Conservation (phyloP, 2,329 filamentous ascomycete species). For the Exophiala oligosperma region DNA sequence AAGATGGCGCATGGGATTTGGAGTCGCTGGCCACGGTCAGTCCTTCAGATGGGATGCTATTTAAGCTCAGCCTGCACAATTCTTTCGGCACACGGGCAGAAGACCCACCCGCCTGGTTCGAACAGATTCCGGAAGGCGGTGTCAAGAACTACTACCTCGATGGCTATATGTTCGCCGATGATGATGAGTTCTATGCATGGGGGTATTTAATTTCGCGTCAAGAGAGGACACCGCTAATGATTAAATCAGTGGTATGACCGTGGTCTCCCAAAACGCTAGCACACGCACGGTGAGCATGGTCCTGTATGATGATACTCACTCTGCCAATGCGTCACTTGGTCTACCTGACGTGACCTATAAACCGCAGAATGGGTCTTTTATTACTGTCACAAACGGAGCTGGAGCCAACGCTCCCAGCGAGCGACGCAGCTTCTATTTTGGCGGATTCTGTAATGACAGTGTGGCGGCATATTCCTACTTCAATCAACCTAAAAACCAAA, state of each 20-base stretch:
- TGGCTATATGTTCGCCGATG: constrained; percentile 65
- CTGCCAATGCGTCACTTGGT: constrained; percentile 48
- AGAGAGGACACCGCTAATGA: constrained; percentile 50
- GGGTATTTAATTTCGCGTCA: constrained; percentile 39
- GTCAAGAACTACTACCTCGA: constrained; percentile 57
- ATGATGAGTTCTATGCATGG: constrained; percentile 64
- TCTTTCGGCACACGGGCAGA: constrained; percentile 57
- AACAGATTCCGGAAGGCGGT: constrained; percentile 51
- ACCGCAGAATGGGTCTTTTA: background rate
- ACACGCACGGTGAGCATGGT: constrained; percentile 8
- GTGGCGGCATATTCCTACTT: background rate
- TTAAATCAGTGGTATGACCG: constrained; percentile 42
- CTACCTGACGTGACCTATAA: background rate
- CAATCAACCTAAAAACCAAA: background rate
- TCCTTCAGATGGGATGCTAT: constrained; percentile 55
- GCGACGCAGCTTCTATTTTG: background rate
- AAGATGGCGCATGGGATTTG: constrained; percentile 4
- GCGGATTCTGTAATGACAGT: background rate
- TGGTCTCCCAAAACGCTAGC: background rate
- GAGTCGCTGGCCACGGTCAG: constrained; percentile 37
- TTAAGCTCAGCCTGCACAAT: constrained; percentile 59
- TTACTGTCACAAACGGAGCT: background rate
- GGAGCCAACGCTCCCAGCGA: background rate
- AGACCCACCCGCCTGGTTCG: constrained; percentile 50
- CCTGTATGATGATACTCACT: constrained; percentile 6